Evolutionary conservation across 129 eudicot species (phyloP), one percentile per base, ranked within the genome.

Genomic region (Flaveria ramosissima): DNA sequence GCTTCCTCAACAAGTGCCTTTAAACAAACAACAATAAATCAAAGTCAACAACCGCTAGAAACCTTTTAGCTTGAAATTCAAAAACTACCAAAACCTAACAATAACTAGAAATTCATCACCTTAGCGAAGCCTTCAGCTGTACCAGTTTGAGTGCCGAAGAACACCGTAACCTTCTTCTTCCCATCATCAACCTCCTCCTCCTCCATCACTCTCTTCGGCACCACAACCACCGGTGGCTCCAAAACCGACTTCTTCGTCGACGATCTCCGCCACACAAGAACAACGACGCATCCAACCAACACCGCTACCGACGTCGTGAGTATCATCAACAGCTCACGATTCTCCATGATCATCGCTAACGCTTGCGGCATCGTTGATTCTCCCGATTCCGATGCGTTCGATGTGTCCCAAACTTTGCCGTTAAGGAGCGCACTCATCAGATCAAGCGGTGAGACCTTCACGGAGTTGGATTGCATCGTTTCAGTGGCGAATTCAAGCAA

Each of bases 1-100:
- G 93, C 98, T 86, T 94, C 98, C 84, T 91, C 97, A 62, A 79
- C 90, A 30, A 94, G 87, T 78, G 97, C 98, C 98, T 80, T 80
- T 86, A 75, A 16, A 60, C 66, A 75, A 16, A 60, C 66, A 80
- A 60, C 53, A 82, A 50, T 17, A 78, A 32, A 80, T 73, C 74
- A 55, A 80, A 20, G 73, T 79, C 83, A 79, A 72, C 60, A 14
- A 50, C 47, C 4, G 17, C 56, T 14, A 50, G 16, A 13, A 48
- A 4, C 36, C 36, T 30, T 30, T 30, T 14, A 48, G n/a, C 36
- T 53, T 3, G 2, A 16, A 52, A 68, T 41, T 41, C n/a, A n/a
- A 23, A 45, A 63, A 2, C 8, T 7, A 47, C n/a, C 43, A 39
- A 53, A 72, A 30, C 15, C 16, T 39, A 59, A 9, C 21, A 59